Evolutionary conservation across 306 rosid genomes (phyloP).

Genomic region (Cyclanthera cordifolia): DNA sequence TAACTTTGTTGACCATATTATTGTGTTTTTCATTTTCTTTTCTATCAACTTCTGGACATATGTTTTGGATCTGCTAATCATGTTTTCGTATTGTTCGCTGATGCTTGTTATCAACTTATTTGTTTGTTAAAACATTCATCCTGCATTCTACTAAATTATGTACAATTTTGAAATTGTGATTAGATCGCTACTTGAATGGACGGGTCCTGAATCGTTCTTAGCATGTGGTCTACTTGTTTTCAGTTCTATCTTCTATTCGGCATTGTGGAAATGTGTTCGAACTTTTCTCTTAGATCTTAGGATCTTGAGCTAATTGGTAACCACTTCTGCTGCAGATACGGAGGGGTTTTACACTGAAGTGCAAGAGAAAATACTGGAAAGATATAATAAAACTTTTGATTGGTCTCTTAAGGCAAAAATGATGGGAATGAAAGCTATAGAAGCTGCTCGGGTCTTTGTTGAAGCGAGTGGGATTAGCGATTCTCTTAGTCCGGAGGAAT

Average conservation of each 20-base stretch:
- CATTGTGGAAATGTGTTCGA: neutral
- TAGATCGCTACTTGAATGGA: neutral
- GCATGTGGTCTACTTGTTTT: neutral
- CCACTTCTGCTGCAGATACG: constrained; percentile 42
- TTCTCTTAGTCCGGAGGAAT: constrained; percentile 55
- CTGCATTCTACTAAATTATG: neutral
- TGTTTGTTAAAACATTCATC: neutral
- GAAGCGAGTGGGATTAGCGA: constrained; percentile 62
- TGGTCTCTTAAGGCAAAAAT: constrained; percentile 81
- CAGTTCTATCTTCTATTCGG: neutral
- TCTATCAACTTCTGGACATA: neutral
- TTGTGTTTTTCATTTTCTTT: neutral
- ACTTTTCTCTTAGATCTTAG: neutral
- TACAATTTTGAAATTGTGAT: neutral
- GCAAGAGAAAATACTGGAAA: constrained; percentile 62
- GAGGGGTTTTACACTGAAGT: constrained; percentile 81
- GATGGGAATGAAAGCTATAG: constrained; percentile 91
- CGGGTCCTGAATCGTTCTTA: neutral
- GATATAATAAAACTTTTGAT: constrained; percentile 75
- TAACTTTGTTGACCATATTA: constrained; percentile 18
- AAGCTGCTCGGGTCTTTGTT: constrained; percentile 79
- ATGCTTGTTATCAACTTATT: neutral
- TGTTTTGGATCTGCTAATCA: neutral
- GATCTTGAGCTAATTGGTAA: neutral
- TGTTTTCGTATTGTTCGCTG: neutral